These are phyloP conservation scores for Phytophthora foliorum DNA, from an alignment of 352 stramenopile genomes.

Conservation along the genomic window DNA sequence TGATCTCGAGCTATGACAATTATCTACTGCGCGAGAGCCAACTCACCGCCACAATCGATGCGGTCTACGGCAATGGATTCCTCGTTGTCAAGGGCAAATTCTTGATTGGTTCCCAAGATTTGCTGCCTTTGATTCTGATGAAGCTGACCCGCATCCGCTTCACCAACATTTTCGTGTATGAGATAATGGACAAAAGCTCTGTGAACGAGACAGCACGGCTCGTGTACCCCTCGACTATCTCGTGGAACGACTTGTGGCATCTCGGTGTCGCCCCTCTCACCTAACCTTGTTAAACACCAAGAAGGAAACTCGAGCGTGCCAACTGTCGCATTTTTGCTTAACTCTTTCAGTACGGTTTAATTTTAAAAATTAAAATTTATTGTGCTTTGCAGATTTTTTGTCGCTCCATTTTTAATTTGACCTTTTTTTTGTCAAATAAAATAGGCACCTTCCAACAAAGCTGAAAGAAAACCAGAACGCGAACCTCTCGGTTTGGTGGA, in stretches of 20 bases:
- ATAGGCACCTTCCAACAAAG: too few species aligned
- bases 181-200: conserved; percentile 34
- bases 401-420: too few species aligned
- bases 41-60: conserved; percentile 45
- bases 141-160: conserved; percentile 47
- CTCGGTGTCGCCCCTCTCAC: conserved; percentile 30
- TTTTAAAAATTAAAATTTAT: too few species aligned
- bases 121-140: conserved; percentile 47
- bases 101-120: conserved; percentile 44
- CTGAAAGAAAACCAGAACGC: too few species aligned
- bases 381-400: too few species aligned
- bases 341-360: too few species aligned
- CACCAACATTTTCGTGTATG: conserved; percentile 54
- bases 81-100: conserved; percentile 52
- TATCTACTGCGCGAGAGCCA: conserved; percentile 38
- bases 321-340: too few species aligned
- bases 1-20: conserved; percentile 42
- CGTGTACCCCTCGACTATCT: conserved; percentile 40
- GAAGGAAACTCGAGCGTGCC: too few species aligned
- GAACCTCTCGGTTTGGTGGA: too few species aligned
- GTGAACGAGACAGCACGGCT: conserved; percentile 42
- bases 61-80: conserved; percentile 53
- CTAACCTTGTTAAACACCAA: conserved; percentile 20
- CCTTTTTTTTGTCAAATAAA: too few species aligned
- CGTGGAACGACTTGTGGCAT: conserved; percentile 32